A percentile compares a stretch with the other conserved stretches of the same genome.
Evolutionary conservation across 257 asterid species (phyloP).

Genomic region (Knoxia roxburghii): DNA sequence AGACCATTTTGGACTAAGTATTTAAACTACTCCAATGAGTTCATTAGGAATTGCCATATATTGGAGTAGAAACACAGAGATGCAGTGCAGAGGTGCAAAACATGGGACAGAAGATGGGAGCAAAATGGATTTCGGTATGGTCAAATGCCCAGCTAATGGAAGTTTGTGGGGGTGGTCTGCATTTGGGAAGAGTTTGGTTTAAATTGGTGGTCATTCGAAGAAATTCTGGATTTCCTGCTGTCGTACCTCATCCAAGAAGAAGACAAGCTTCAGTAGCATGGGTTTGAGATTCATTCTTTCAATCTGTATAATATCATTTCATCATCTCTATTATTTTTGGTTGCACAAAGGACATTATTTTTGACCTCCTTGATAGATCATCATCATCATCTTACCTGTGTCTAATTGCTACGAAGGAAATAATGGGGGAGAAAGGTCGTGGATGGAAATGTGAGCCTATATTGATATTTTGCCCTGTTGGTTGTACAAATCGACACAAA

Average conservation of each 20-base stretch:
- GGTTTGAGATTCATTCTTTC: slow-evolving; percentile 54
- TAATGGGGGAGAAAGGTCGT: slow-evolving; percentile 17
- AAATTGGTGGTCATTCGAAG: slow-evolving; percentile 23
- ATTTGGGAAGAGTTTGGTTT: slow-evolving; percentile 29
- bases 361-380: slow-evolving; percentile 40
- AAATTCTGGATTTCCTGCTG: slow-evolving; percentile 26
- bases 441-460: slow-evolving; percentile 15
- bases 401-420: slow-evolving; percentile 40
- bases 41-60: slow-evolving; percentile 84
- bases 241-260: slow-evolving; percentile 27
- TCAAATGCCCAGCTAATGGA: slow-evolving; percentile 31
- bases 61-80: slow-evolving; percentile 52
- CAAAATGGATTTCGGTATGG: slow-evolving; percentile 17
- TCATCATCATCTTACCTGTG: slow-evolving; percentile 17
- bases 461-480: slow-evolving; percentile 3
- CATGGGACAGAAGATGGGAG: slow-evolving; percentile 23
- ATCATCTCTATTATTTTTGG: slow-evolving; percentile 42
- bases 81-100: slow-evolving; percentile 17
- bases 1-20: slow-evolving; percentile 98
- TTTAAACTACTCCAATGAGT: slow-evolving; percentile 84
- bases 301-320: slow-evolving; percentile 52
- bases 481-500: slow-evolving; percentile 25
- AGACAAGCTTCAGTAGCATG: slow-evolving; percentile 35
- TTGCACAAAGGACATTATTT: slow-evolving; percentile 44
- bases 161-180: slow-evolving; percentile 29